These are phyloP conservation scores for Iris macrosiphon DNA, from an alignment of 106 monocot species.

Conservation along the genomic window DNA sequence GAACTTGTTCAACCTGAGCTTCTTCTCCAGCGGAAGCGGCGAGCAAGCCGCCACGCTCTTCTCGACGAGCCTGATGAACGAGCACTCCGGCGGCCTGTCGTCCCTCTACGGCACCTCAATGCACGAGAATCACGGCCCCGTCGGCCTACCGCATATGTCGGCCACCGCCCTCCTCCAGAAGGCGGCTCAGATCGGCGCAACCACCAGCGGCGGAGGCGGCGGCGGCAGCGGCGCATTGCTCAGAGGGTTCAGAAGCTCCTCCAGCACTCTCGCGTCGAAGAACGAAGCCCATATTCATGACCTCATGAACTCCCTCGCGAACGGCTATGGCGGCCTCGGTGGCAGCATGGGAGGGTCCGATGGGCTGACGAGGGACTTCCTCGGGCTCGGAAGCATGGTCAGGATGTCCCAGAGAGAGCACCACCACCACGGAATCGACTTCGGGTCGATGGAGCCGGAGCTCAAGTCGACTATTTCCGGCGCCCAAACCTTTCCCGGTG, in stretches of 20 bases:
- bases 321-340: constrained; percentile 21
- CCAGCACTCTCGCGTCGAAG: constrained; percentile 25
- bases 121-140: constrained; percentile 21
- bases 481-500: constrained; percentile 33
- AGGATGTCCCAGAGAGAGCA: constrained; percentile 36
- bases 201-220: constrained; percentile 21
- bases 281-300: constrained; percentile 51
- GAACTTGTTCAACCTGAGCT: constrained; percentile 62
- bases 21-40: constrained; percentile 40
- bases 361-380: constrained; percentile 69
- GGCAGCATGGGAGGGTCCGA: constrained; percentile 23
- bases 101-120: constrained; percentile 25
- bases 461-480: constrained; percentile 36
- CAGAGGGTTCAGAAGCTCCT: constrained; percentile 33
- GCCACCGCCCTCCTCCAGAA: constrained; percentile 83
- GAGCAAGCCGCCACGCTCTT: constrained; percentile 21
- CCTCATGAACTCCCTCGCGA: constrained; percentile 73
- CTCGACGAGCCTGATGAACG: constrained; percentile 39
- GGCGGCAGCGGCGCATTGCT: constrained; percentile 27
- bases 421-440: constrained; percentile 30
- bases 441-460: constrained; percentile 39
- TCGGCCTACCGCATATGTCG: constrained; percentile 82
- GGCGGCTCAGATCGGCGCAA: constrained; percentile 75
- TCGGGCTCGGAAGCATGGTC: constrained; percentile 61
- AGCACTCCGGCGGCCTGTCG: constrained; percentile 18